Conservation (phyloP, 495 filamentous ascomycete species). For the Talaromyces wortmannii region DNA sequence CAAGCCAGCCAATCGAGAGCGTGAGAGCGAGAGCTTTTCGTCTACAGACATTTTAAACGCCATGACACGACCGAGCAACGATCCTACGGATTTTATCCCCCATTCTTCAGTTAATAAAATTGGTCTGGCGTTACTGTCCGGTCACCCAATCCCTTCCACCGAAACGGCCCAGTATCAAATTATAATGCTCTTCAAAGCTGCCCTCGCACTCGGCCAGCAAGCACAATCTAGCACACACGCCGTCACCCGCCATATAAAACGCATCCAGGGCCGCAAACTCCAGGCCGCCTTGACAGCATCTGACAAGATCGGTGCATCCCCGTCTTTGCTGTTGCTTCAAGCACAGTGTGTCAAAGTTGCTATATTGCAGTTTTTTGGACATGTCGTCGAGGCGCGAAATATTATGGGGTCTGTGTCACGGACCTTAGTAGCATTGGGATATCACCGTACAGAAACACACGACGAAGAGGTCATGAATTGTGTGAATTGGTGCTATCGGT, state of each 20-base stretch:
- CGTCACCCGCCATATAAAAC: neutral
- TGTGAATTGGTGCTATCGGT: neutral
- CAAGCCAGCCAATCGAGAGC: neutral
- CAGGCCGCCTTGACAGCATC: neutral
- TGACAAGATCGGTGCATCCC: neutral
- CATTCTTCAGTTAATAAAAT: neutral
- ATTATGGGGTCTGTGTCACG: neutral
- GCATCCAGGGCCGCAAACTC: neutral
- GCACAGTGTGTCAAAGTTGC: neutral
- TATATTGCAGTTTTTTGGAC: neutral
- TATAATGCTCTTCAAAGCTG: neutral
- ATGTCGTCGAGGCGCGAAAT: neutral
- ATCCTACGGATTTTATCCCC: neutral
- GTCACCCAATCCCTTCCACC: neutral
- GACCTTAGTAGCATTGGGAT: neutral
- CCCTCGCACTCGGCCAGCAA: neutral
- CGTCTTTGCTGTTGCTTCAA: neutral
- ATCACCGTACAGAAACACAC: neutral
- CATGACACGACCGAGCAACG: neutral
- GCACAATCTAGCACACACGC: neutral
- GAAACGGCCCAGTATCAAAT: neutral
- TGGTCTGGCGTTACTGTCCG: neutral
- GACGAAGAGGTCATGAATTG: neutral
- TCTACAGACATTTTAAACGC: neutral
- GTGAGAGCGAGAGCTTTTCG: neutral